Evolutionary conservation across 2,329 filamentous ascomycete genomes (phyloP).

Genomic region (Ramularia collo-cygni): DNA sequence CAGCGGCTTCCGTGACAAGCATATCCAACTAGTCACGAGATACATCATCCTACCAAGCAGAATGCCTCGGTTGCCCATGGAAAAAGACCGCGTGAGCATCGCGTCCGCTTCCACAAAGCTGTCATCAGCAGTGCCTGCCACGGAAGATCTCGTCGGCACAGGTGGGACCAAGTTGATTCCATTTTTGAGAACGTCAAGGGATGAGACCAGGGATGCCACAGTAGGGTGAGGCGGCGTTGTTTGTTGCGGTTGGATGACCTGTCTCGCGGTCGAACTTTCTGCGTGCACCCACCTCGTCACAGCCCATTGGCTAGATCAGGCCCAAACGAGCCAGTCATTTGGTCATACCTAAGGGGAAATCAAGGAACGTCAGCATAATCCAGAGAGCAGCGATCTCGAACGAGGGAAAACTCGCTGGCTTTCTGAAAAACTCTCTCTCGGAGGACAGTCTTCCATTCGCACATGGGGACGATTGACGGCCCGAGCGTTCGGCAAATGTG

Average conservation of each 20-base stretch:
- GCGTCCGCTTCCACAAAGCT: constrained; percentile 41
- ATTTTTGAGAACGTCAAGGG: constrained; percentile 46
- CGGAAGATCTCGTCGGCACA: constrained; percentile 41
- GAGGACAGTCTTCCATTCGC: too few species aligned
- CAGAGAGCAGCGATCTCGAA: too few species aligned
- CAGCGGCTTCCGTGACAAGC: constrained; percentile 43
- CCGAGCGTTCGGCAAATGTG: too few species aligned
- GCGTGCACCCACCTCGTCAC: too few species aligned
- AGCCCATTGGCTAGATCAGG: too few species aligned
- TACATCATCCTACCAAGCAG: constrained; percentile 44
- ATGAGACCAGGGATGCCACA: constrained; percentile 37
- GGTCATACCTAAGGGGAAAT: too few species aligned
- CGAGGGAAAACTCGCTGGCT: too few species aligned
- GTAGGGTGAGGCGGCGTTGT: constrained; percentile 3
- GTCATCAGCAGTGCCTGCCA: constrained; percentile 26
- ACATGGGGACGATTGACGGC: too few species aligned
- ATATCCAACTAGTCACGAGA: constrained; percentile 47
- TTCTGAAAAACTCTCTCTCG: too few species aligned
- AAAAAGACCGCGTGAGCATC: constrained; percentile 32
- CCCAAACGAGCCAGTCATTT: constrained; percentile 10
- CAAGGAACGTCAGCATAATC: too few species aligned
- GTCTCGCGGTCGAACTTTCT: neutral
- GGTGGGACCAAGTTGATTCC: constrained; percentile 49
- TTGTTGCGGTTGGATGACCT: neutral
- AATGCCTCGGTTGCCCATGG: constrained; percentile 19